Base-by-base conservation (phyloP, 2,329 filamentous ascomycete species). In the Talaromyces sp. region DNA sequence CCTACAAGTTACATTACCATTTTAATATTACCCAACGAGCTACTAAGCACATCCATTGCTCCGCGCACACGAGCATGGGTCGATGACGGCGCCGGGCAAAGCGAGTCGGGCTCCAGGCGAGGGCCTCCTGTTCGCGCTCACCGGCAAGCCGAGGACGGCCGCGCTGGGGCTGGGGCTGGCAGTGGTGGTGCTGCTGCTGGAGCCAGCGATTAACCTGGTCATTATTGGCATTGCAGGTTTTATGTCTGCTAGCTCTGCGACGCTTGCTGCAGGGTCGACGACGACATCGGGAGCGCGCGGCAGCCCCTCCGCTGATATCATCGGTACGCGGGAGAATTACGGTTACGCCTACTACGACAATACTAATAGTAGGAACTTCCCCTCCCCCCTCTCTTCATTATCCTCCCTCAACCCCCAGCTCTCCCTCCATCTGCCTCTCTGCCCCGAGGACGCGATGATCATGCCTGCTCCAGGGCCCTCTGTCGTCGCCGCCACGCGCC, bases 401-500 rank as follows among this genome's bases (percentile, higher is more conserved):
- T 53, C 35, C 19, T 62, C 38, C 53, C 27, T 53, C 56, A 56
- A 59, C 29, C 60, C 60, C 24, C 57, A 54, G 11, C 27, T 48
- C 27, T 24, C 50, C 26, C 35, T 43, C 12, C 35, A 41, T 19
- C 21, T 62, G 29, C 50, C 53, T n/a, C 31, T 52, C 46, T 52
- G 27, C 27, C 12, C 46, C 35, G 10, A 38, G n/a, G 54, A 51
- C 50, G 27, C 19, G 43, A 55, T 59, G 35, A 61, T 38, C 32
- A 63, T 63, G 61, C 35, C 61, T 62, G 43, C 59, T 19, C 70
- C 74, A 52, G 68, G 70, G 57, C 64, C 71, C 38, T 63, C 88
- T 62, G 74, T 83, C 65, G 83, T 87, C 64, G 89, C 93, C 77
- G 91, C 92, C 62, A 87, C 87, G 82, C 85, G 85, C 71, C 86